Percentiles rank a stretch among this genome's conserved stretches.
These are phyloP conservation scores for Hanseniaspora mollemarum DNA, from an alignment of 805 yeast genomes.

Conservation along the genomic window DNA sequence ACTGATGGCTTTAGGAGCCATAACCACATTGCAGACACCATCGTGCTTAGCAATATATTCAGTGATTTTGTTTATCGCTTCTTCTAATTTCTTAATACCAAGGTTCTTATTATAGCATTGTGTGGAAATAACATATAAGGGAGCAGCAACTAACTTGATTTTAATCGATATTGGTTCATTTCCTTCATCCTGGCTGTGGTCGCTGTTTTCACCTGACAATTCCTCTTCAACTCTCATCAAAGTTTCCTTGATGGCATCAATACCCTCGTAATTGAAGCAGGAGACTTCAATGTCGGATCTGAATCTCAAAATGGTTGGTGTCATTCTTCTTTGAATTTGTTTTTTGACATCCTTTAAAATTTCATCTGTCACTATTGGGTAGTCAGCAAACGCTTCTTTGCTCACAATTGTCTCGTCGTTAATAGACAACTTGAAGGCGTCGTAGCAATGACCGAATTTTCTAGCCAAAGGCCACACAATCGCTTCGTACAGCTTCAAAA, in stretches of 20 bases:
- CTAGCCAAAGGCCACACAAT: constrained; percentile 96
- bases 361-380: constrained; percentile 48
- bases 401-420: constrained; percentile 70
- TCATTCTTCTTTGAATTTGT: constrained; percentile 83
- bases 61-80: constrained; percentile 68
- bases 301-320: constrained; percentile 95
- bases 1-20: constrained; percentile 98
- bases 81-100: constrained; percentile 68
- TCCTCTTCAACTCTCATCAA: constrained; percentile 69
- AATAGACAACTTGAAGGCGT: constrained; percentile 91
- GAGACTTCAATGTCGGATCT: constrained; percentile 98
- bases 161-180: constrained; percentile 54
- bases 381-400: constrained; percentile 69
- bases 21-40: constrained; percentile 82
- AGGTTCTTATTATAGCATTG: constrained; percentile 83
- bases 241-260: constrained; percentile 89
- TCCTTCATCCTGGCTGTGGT: not conserved
- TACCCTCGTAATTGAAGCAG: constrained; percentile 94
- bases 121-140: constrained; percentile 84
- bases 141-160: constrained; percentile 94
- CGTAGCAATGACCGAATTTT: constrained; percentile 93
- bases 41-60: constrained; percentile 59
- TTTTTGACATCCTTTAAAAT: constrained; percentile 72
- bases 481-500: constrained; percentile 74
- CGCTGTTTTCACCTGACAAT: constrained; percentile 55